Evolutionary conservation across 1,139 yeast genomes (phyloP).

Genomic region (Geotrichum bryndzae): DNA sequence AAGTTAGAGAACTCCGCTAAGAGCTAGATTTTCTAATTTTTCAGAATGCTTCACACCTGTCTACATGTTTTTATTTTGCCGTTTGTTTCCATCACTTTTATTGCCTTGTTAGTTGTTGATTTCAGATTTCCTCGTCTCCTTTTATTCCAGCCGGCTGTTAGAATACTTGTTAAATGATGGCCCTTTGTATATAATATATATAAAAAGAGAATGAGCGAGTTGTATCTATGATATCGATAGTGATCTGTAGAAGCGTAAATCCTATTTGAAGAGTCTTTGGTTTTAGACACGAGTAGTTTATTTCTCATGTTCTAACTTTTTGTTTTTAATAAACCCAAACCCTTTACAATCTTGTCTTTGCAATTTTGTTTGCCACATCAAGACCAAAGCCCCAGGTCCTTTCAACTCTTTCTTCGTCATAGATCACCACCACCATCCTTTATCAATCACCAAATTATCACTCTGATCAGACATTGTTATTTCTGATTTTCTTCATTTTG

Average conservation of each 20-base stretch:
- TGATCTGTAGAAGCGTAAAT: background rate
- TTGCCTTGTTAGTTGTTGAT: background rate
- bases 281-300: background rate
- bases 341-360: background rate
- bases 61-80: background rate
- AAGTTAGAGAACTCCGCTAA: constrained; percentile 6
- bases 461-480: background rate
- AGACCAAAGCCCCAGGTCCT: background rate
- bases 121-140: background rate
- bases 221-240: background rate
- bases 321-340: background rate
- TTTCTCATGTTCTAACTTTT: background rate
- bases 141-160: background rate
- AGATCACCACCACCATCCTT: background rate
- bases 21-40: background rate
- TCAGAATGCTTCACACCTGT: background rate
- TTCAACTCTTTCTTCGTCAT: background rate
- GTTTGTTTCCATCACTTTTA: background rate
- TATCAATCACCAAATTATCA: background rate
- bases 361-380: background rate
- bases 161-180: background rate
- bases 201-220: background rate
- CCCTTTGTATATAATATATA: background rate
- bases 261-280: background rate
- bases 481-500: background rate